These are phyloP conservation scores for Teunomyces cretensis DNA, from an alignment of 805 yeast species.

Conservation along the genomic window DNA sequence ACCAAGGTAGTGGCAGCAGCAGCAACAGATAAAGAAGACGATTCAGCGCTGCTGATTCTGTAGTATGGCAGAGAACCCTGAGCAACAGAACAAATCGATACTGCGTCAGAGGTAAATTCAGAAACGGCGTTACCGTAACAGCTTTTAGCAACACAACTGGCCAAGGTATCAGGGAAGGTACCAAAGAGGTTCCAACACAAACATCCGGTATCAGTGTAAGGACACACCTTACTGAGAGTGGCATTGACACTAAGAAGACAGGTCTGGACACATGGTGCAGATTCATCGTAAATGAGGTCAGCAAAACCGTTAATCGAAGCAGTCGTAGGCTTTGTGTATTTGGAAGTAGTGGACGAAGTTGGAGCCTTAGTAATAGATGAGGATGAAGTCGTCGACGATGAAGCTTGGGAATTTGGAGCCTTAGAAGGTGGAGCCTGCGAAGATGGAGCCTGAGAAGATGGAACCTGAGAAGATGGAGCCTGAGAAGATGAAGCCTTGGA, in stretches of 20 bases:
- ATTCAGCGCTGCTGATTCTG: not conserved
- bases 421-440: no score
- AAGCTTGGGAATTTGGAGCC: no score
- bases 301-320: conserved; percentile 50
- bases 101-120: conserved; percentile 41
- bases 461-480: not conserved
- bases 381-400: no score
- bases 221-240: conserved; percentile 45
- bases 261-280: conserved; percentile 38
- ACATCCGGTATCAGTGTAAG: conserved; percentile 48
- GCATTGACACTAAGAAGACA: conserved; percentile 37
- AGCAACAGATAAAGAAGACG: not conserved
- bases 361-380: no score
- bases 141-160: conserved; percentile 37
- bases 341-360: conserved; percentile 14
- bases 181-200: conserved; percentile 41
- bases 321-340: conserved; percentile 43
- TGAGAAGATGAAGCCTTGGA: conserved; percentile 19
- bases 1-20: no score
- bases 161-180: conserved; percentile 39
- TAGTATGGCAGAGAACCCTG: conserved; percentile 7
- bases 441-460: no score
- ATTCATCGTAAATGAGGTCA: conserved; percentile 19
- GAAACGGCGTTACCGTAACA: conserved; percentile 40
- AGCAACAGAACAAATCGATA: conserved; percentile 39